These are phyloP conservation scores for Paramecium sexaurelia DNA, from an alignment of 73 alveolate genomes.

Conservation along the genomic window DNA sequence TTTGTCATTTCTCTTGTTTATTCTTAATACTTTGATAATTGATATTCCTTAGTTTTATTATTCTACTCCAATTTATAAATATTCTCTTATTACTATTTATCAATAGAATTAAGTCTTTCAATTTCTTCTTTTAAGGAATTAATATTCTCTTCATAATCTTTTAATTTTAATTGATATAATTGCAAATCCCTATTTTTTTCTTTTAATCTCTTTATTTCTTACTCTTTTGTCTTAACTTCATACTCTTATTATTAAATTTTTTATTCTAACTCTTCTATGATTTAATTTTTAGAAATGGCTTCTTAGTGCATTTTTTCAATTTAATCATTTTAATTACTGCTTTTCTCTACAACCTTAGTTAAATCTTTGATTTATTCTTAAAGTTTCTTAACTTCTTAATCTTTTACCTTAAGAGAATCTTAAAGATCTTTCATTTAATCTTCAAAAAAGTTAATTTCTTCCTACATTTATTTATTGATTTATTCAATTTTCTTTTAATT, in stretches of 20 bases:
- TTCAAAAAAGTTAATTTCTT: neutral
- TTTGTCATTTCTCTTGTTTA: neutral
- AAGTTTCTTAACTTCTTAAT: neutral
- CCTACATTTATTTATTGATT: neutral
- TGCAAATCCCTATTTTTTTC: neutral
- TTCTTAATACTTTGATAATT: neutral
- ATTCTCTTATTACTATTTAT: neutral
- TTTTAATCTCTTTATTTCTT: conserved; percentile 1
- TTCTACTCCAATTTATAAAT: neutral
- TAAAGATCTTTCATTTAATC: neutral
- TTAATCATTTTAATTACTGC: neutral
- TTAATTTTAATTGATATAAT: neutral
- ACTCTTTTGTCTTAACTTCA: neutral
- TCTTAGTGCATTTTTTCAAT: neutral
- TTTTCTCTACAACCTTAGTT: neutral
- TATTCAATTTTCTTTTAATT: neutral
- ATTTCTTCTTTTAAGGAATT: conserved; percentile 7
- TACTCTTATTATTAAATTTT: neutral
- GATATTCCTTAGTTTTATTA: neutral
- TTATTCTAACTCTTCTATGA: neutral
- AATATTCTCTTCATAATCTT: conserved; percentile 15
- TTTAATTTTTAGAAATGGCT: neutral
- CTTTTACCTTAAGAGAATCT: conserved; percentile 27
- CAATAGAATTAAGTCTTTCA: conserved; percentile 5
- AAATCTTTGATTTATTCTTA: neutral